Evolutionary conservation across 2,329 filamentous ascomycete genomes (phyloP), one percentile per base, ranked within the genome.

Genomic region (Pseudogymnoascus sp.): DNA sequence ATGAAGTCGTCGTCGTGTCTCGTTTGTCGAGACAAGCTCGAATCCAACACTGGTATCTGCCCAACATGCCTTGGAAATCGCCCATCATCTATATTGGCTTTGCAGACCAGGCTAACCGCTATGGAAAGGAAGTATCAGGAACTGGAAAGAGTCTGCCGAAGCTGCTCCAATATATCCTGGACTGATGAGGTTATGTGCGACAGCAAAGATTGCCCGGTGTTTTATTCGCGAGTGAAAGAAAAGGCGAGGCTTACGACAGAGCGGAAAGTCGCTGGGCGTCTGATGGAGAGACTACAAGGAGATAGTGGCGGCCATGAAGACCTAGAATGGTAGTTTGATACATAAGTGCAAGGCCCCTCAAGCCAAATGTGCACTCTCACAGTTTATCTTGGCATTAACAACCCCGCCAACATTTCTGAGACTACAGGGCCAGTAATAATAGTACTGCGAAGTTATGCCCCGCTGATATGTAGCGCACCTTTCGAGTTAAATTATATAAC

Each of bases 171-270:
- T 0, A 72, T 93, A 16, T 80, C 88, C 3, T 88, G 86, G 66
- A 78, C 85, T 1, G 93, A 97, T 38, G 85, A 89, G 35, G 87
- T 97, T n/a, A 81, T 76, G 41, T 99, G 95, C 72, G 91, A 96
- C 71, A 96, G 90, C 73, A 86, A 90, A 73, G 93, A 96, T 75
- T 99, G 95, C 72, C 89, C 93, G 0, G 91, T 96, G 0, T 97
- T 96, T 69, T 97, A 96, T 75, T 87, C 87, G 33, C 77, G 91
- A 12, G 81, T 85, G 61, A 88, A 86, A 73, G 86, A 90, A 71
- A 74, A 74, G 21, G 80, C 81, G 8, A 79, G 74, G 59, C 61
- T 79, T 59, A 70, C 72, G 49, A 76, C 70, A 38, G 75, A 76
- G 65, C 74, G 65, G 61, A 71, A 68, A 38, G 70, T 76, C 33